Conservation (phyloP, 2,329 filamentous ascomycete genomes). For the Curvularia verruculosa region DNA sequence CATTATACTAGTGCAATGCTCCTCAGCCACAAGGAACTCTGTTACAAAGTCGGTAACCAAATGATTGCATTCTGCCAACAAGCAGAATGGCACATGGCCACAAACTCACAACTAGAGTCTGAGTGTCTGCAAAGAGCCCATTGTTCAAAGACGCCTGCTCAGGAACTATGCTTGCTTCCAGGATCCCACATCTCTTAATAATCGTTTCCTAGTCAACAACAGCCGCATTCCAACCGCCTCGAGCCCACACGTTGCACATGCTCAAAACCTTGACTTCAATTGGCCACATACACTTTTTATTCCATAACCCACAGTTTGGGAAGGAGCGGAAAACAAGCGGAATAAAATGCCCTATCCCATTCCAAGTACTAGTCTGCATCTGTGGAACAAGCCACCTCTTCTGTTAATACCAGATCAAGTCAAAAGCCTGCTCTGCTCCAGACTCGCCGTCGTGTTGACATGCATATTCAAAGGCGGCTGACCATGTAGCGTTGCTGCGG, state of each 20-base stretch:
- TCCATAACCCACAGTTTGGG: not conserved
- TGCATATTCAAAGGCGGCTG: too few relatives aligned
- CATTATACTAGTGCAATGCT: too few relatives aligned
- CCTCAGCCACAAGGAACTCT: not conserved
- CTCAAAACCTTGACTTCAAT: not conserved
- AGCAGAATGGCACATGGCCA: too few relatives aligned
- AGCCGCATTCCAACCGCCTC: not conserved
- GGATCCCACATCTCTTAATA: not conserved
- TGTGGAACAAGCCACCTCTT: not conserved
- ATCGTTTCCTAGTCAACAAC: not conserved
- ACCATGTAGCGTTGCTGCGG: not conserved
- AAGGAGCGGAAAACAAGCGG: not conserved
- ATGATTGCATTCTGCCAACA: too few relatives aligned
- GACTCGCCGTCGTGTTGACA: not conserved
- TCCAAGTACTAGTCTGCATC: not conserved
- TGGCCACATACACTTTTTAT: not conserved
- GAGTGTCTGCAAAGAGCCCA: not conserved
- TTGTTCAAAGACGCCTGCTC: not conserved
- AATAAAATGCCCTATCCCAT: too few relatives aligned
- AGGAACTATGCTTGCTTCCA: not conserved
- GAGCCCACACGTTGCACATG: not conserved
- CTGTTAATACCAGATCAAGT: not conserved
- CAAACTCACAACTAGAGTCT: not conserved
- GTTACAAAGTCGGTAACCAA: too few relatives aligned
- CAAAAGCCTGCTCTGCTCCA: not conserved